Base-by-base conservation (phyloP, 2,329 filamentous ascomycete species). In the Epichloe coenophiala region DNA sequence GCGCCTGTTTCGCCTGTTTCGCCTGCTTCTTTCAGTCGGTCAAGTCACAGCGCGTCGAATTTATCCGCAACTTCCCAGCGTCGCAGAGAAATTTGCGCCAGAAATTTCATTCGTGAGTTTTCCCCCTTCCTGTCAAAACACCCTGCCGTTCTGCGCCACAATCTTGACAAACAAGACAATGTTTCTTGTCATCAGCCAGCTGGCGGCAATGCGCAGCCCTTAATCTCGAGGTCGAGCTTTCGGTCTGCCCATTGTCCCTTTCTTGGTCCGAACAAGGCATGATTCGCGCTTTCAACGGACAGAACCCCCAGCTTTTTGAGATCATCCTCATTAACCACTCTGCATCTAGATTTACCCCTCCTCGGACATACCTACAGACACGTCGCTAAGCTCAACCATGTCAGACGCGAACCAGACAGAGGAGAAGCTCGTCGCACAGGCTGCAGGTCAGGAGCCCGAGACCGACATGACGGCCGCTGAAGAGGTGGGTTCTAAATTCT, bases 381-480 rank as follows among this genome's bases (percentile, higher is more conserved):
- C 15, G 37, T 37, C 33, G 17, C 5, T 8, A 17, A 15, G 17
- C 11, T 8, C 33, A 33, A 44, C 35, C 31, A 54, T 54, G 52
- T 52, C 52, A 27, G 47, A 52, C 40, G 35, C 36, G n/a, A 50
- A 45, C 8, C 47, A 52, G 35, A 39, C 47, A 42, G 52, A 52
- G 21, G 49, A 49, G n/a, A 47, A 50, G 44, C 47, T 43, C 36
- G 48, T 47, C 27, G 50, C 47, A 43, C 41, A 51, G 46, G 11
- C 41, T 45, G 38, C 46, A 15, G 47, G 49, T n/a, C 47, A 44
- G 33, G 47, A 52, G 41, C 46, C 47, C 13, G 52, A 54, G 33
- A 48, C 50, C 17, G 52, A 52, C 45, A 52, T 54, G 50, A 50
- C 52, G 47, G 50, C 53, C n/a, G 51, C 44, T 50, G 49, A 56